These are phyloP conservation scores for Kentomonas sorsogonicus DNA, from an alignment of 208 protist genomes.

Conservation along the genomic window DNA sequence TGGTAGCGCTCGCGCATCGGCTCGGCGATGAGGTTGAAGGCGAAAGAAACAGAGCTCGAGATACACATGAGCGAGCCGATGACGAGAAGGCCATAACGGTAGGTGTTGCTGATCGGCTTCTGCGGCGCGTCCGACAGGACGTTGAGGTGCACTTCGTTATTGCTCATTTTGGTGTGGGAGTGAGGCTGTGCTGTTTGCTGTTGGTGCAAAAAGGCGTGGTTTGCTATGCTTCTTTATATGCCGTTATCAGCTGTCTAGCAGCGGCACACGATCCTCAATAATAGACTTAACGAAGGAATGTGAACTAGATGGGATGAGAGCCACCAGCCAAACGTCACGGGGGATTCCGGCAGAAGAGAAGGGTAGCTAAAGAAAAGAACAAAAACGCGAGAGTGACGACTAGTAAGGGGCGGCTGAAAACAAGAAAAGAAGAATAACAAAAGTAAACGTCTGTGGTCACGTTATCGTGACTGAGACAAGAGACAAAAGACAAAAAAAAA, in stretches of 20 bases:
- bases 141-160: conserved; percentile 4
- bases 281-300: background rate
- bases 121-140: conserved; percentile 4
- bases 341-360: background rate
- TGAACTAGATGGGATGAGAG: background rate
- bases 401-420: background rate
- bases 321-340: background rate
- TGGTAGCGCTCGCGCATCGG: conserved; percentile 23
- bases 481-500: too few relatives aligned
- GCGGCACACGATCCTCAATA: too few relatives aligned
- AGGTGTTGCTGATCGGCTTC: conserved; percentile 11
- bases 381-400: background rate
- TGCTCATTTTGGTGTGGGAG: background rate
- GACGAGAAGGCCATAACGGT: conserved; percentile 8
- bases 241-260: too few relatives aligned
- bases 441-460: too few relatives aligned
- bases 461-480: too few relatives aligned
- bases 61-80: conserved; percentile 12
- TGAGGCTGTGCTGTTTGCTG: too few relatives aligned
- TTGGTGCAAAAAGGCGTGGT: too few relatives aligned
- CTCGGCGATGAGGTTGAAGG: conserved; percentile 32
- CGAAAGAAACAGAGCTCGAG: conserved; percentile 24
- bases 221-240: too few relatives aligned
- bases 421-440: conserved; percentile 17
- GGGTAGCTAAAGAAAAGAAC: conserved; percentile 4